Conservation (phyloP, 805 yeast genomes). For the Blastobotrys chiropterorum region DNA sequence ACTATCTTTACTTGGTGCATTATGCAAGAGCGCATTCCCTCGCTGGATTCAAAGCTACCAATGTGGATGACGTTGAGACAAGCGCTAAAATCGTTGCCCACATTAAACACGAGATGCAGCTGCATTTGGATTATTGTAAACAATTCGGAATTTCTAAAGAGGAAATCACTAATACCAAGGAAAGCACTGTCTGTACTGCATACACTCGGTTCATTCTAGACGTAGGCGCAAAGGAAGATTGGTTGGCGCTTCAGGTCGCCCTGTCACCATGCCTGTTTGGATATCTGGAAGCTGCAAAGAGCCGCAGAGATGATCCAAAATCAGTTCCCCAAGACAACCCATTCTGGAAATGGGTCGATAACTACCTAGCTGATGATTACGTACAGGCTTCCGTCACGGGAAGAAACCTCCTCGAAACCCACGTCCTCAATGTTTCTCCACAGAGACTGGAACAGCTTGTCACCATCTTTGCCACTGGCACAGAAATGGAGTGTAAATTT, state of each 20-base stretch:
- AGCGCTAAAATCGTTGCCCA: conserved; percentile 42
- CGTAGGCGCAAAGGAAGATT: conserved; percentile 49
- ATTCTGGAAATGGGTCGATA: conserved; percentile 50
- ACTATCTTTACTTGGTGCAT: conserved; percentile 61
- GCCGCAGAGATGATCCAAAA: conserved; percentile 27
- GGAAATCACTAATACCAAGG: conserved; percentile 41
- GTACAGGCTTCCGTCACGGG: conserved; percentile 48
- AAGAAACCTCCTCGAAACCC: conserved; percentile 39
- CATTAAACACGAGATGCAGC: conserved; percentile 49
- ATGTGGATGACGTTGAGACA: conserved; percentile 40
- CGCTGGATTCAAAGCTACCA: conserved; percentile 58
- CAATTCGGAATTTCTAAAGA: conserved; percentile 35
- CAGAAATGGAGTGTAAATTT: conserved; percentile 55
- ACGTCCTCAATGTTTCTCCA: conserved; percentile 36
- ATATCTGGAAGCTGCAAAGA: conserved; percentile 50
- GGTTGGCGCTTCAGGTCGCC: conserved; percentile 61
- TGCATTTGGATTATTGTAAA: conserved; percentile 48
- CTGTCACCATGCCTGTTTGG: conserved; percentile 74
- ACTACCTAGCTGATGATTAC: conserved; percentile 57
- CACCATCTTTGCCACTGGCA: conserved; percentile 53
- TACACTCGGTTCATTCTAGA: conserved; percentile 57
- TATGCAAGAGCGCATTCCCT: conserved; percentile 61
- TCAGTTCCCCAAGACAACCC: conserved; percentile 22
- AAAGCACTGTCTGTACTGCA: conserved; percentile 51
- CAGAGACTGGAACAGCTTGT: conserved; percentile 47